Base-by-base conservation (phyloP, 1,284 basidiomycete genomes). In the Leucoagaricus sp. region DNA sequence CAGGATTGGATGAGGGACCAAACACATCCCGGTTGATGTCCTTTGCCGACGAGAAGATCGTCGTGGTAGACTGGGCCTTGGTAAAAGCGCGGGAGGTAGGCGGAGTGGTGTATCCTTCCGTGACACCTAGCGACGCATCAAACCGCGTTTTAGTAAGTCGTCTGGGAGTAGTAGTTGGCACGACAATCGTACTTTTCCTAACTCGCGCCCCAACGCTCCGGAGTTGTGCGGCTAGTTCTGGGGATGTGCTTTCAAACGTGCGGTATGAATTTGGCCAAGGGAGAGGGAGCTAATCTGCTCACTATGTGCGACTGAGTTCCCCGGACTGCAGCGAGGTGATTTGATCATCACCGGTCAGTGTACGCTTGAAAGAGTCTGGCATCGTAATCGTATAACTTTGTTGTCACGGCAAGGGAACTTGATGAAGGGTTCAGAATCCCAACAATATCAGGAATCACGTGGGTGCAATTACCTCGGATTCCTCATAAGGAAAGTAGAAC, bases 201-300 rank as follows among this genome's bases (percentile, higher is more conserved):
- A 80, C 74, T 47, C 80, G 78, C 54, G 78, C 69, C 26, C 76
- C 81, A 23, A 81, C 62, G 60, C 72, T 79, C 47, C 77, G 76
- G 29, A 84, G 71, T 54, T 70, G 72, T 17, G 72, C 68, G 46
- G 72, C 66, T 28, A 82, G 68, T 55, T 83, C 81, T 56, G 73
- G 69, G 33, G 73, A 67, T 3, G 73, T 68, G 28, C 75, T 75
- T n/a, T 49, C 60, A 42, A 21, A 44, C 41, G 17, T 45, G n/a
- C 51, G 36, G 23, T 42, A 28, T 53, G 26, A 42, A 19, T 12
- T 12, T 34, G 13, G 44, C 23, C 34, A 15, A 23, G 17, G 31
- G 29, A 4, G n/a, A 42, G 21, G 15, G 33, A 23, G 34, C n/a
- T 23, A 13, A 45, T 17, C 4, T 23, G 33, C 50, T 48, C 45